Conservation (phyloP, 23 red algal genomes). For the Agarophyton chilense region DNA sequence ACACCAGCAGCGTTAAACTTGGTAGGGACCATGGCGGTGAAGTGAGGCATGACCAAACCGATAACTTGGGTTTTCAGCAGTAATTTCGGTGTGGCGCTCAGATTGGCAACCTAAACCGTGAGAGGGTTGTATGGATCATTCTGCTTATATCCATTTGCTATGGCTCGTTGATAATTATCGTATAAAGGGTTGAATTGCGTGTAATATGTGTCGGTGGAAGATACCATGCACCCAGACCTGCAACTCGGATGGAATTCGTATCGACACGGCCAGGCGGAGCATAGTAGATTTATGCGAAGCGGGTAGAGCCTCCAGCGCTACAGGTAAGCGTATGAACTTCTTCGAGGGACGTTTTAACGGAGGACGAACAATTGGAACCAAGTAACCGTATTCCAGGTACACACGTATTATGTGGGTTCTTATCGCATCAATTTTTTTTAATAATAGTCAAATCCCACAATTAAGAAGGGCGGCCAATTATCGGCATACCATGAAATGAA, state of each 20-base stretch:
- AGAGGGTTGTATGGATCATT: background rate
- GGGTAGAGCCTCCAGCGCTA: background rate
- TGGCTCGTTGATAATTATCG: background rate
- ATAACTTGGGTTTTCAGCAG: slow-evolving; percentile 1
- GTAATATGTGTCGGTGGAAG: background rate
- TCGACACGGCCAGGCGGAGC: background rate
- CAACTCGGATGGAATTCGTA: background rate
- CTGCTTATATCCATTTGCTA: background rate
- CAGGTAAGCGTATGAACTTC: background rate
- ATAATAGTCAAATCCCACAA: background rate
- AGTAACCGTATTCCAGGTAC: background rate
- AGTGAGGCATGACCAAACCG: background rate
- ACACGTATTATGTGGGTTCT: background rate
- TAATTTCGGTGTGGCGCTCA: no score
- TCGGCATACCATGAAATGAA: background rate
- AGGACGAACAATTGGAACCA: background rate
- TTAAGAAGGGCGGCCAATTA: background rate
- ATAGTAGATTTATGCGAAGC: no score
- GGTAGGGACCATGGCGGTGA: background rate
- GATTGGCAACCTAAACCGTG: background rate
- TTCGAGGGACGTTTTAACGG: background rate
- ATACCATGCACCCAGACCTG: background rate
- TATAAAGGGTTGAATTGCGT: background rate
- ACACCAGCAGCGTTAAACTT: background rate
- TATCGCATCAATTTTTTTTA: background rate